These are phyloP conservation scores for Piper betle DNA, from an alignment of 164 flowering plant species.

Conservation along the genomic window DNA sequence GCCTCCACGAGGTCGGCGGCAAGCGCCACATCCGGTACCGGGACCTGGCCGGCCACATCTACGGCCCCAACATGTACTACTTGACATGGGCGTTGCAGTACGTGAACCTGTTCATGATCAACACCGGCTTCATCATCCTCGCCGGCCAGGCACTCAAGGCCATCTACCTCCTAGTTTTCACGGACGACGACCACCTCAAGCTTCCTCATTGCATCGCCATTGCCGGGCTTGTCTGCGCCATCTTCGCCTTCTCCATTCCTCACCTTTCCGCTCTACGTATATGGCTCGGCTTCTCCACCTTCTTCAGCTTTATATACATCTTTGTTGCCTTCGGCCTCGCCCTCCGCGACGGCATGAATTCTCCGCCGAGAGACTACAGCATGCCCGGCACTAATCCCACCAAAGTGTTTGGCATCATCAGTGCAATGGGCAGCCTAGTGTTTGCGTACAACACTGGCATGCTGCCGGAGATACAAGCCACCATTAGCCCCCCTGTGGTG, in stretches of 20 bases:
- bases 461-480: conserved; percentile 99
- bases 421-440: conserved; percentile 76
- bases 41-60: conserved; percentile 84
- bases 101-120: conserved; percentile 83
- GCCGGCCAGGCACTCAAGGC: conserved; percentile 88
- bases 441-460: conserved; percentile 95
- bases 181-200: conserved; percentile 57
- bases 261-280: conserved; percentile 72
- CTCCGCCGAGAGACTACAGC: conserved; percentile 59
- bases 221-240: conserved; percentile 65
- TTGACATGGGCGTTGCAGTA: conserved; percentile 89
- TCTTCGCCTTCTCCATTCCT: conserved; percentile 72
- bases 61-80: conserved; percentile 57
- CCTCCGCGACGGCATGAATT: conserved; percentile 54
- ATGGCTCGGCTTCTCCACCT: conserved; percentile 76
- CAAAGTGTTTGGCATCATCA: conserved; percentile 56
- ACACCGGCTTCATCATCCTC: conserved; percentile 71
- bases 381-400: conserved; percentile 38
- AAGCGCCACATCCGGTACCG: conserved; percentile 91
- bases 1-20: conserved; percentile 82
- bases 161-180: conserved; percentile 34
- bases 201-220: conserved; percentile 72
- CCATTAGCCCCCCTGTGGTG: conserved; percentile 57
- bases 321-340: conserved; percentile 39
- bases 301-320: conserved; percentile 57